Base-by-base conservation (phyloP, 2,329 filamentous ascomycete species). In the Cladosporium sp. region DNA sequence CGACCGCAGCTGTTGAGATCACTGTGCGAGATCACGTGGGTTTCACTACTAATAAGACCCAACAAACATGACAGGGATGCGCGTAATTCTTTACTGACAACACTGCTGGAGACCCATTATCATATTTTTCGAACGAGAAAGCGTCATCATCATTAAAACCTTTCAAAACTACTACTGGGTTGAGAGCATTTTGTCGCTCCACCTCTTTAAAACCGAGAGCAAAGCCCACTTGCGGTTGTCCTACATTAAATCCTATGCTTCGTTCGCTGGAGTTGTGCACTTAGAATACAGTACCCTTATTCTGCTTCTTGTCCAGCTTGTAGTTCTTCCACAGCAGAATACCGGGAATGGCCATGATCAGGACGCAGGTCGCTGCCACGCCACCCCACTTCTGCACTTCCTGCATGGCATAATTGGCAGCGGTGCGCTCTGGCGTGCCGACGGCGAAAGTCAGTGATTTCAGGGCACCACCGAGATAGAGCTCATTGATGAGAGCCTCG, bases 361-460 rank as follows among this genome's bases (percentile, higher is more conserved):
- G 69, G 10, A 77, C 68, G n/a, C 71, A 69, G 16, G 72, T 75
- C 49, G 76, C 68, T 10, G 78, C 76, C 58, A 81, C 79, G 28
- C 80, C 71, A 73, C 81, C 76, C 39, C 74, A 72, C 32, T 74
- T 77, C 75, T 86, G 83, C 7, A 79, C 77, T 28, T 81, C 79
- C 0, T 78, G 80, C 67, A 84, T 85, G 0, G 83, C 75, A 62
- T 77, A 68, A 32, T 81, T 76, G 63, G 84, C 82, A 1, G 78
- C 83, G 10, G 76, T 68, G 21, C 83, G 75, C 46, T 78, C 78
- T 0, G 77, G 73, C 8, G 74, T 81, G 3, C 81, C 79, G 13
- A 80, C 72, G 0, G 77, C 70, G 67, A 81, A 85, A 5, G 67
- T 62, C 2, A 86, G 73, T 68, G 90, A 88, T 1, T 78, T 79